Base-by-base conservation (phyloP, 768 basidiomycete species). In the Amanita subjunquillea region DNA sequence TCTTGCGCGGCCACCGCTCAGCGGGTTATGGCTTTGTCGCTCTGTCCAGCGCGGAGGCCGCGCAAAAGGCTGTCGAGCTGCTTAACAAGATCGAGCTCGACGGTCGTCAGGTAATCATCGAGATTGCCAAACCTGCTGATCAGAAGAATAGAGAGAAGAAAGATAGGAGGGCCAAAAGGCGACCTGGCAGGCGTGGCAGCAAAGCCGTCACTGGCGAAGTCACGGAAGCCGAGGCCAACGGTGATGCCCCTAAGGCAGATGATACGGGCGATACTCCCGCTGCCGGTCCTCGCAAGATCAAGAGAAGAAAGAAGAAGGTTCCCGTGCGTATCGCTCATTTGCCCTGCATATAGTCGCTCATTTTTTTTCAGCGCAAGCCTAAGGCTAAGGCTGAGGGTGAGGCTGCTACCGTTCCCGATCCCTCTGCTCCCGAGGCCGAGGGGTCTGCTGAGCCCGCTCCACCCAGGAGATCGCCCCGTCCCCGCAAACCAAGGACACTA, bases 21-120 rank as follows among this genome's bases (percentile, higher is more conserved):
- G 86, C 91, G 64, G 90, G 92, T 56, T 95, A 94, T 71, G 92
- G 91, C 60, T 95, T 95, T 68, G 91, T 94, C 65, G 82, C 91
- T 60, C 76, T 92, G 68, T 71, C 78, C 64, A 84, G 77, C 67
- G 74, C 74, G 66, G 89, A 88, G 70, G 88, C 91, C 65, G 90
- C 87, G 56, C 77, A 90, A 72, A 80, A 81, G 68, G 92, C 92
- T 56, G 87, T 92, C 67, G 83, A 90, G 57, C 68, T 74, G 62
- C 87, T 95, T 65, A 76, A 93, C 80, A 85, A 87, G 74, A 77
- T 82, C 67, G 87, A 91, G 72, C 86, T 95, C 70, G 87, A 91
- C 59, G 87, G 86, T 59, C 90, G 92, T 69, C 74, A 72, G 68
- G 83, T 95, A 65, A 86, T 92, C 72, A 77, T 94, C 72, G 90